Conservation (phyloP, 1,139 yeast genomes). For the Diutina mesorugosa region DNA sequence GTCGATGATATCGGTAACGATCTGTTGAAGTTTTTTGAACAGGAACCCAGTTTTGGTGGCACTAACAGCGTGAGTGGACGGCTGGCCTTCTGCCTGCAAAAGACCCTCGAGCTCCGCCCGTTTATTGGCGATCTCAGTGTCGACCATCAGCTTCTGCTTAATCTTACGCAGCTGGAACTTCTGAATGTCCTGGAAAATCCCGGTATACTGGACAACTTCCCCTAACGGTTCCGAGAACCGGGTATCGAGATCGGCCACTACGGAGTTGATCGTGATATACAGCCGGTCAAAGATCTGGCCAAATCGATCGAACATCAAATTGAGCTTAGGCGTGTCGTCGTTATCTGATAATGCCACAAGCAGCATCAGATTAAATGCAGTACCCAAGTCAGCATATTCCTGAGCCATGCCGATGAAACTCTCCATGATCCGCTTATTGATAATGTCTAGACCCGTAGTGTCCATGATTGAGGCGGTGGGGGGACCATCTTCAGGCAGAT, state of each 20-base stretch:
- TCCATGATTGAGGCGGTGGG: neutral
- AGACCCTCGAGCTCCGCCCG: constrained; percentile 28
- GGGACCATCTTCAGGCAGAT: neutral
- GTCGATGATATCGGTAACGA: constrained; percentile 57
- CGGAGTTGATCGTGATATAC: constrained; percentile 49
- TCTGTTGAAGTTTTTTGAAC: constrained; percentile 43
- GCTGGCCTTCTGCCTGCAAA: constrained; percentile 27
- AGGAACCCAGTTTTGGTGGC: constrained; percentile 10
- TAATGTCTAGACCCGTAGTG: constrained; percentile 34
- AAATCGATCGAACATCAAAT: constrained; percentile 42
- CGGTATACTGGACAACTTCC: constrained; percentile 69
- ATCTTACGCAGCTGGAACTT: constrained; percentile 61
- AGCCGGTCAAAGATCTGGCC: constrained; percentile 76
- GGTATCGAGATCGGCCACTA: constrained; percentile 59
- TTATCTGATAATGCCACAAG: constrained; percentile 17
- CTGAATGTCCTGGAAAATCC: constrained; percentile 51
- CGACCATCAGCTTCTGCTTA: constrained; percentile 51
- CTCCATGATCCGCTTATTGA: constrained; percentile 52
- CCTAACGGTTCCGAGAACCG: constrained; percentile 75
- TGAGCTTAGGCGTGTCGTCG: constrained; percentile 24
- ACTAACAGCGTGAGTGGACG: constrained; percentile 7
- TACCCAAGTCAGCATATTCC: constrained; percentile 62
- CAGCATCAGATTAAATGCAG: constrained; percentile 61
- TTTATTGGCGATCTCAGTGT: constrained; percentile 37
- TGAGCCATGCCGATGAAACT: constrained; percentile 50